phyloP scores from a whole-genome alignment of 768 basidiomycete genomes.

The Tylopilus subfusipes region DNA sequence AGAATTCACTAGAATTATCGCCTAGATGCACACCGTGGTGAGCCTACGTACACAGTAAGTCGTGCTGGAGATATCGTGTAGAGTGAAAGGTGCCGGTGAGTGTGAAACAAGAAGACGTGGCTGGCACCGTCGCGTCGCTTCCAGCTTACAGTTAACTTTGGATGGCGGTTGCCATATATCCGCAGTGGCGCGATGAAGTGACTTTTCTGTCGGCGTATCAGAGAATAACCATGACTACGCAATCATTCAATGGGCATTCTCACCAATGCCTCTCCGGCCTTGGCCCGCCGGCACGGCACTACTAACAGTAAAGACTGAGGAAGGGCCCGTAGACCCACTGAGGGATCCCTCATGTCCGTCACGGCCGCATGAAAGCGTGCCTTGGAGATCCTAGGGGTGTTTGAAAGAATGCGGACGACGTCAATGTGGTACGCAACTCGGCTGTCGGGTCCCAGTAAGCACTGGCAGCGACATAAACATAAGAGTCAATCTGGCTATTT shows the following conservation, averaged over 20 bases:
- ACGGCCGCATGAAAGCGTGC: background rate
- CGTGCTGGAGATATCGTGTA: background rate
- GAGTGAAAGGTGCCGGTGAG: background rate
- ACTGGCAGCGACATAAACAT: background rate
- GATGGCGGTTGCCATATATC: slow-evolving; percentile 3
- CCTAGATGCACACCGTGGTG: background rate
- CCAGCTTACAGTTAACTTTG: background rate
- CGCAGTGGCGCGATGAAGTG: background rate
- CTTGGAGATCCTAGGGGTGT: background rate
- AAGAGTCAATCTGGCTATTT: slow-evolving; percentile 6
- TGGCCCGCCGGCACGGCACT: background rate
- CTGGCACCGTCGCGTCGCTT: background rate
- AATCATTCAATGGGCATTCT: background rate
- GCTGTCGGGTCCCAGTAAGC: background rate
- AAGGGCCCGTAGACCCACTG: no score
- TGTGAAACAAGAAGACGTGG: background rate
- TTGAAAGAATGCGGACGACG: background rate
- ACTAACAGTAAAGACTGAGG: no score
- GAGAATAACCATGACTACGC: slow-evolving; percentile 19
- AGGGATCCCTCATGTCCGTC: background rate
- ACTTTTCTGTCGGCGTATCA: slow-evolving; percentile 5
- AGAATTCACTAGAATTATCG: background rate
- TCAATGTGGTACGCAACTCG: background rate
- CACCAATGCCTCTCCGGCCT: background rate
- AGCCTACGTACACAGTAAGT: background rate